phyloP scores from a whole-genome alignment of 345 rosid genomes.

The Psidium guajava region DNA sequence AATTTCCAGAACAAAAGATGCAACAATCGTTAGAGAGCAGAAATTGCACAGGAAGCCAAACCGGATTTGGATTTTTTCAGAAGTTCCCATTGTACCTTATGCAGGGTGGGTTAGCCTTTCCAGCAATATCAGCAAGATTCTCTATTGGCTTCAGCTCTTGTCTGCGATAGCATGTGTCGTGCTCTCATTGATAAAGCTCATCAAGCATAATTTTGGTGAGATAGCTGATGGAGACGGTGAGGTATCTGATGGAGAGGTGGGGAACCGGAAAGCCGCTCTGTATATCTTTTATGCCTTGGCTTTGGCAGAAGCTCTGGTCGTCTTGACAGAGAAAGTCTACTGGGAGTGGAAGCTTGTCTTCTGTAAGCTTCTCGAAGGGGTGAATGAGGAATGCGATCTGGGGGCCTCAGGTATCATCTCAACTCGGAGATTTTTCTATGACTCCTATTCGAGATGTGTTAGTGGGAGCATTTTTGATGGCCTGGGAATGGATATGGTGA shows the following conservation, averaged over 20 bases:
- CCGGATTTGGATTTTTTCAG: slow-evolving; percentile 46
- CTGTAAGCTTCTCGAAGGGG: not conserved
- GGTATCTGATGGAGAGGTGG: too few relatives aligned
- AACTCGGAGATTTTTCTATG: slow-evolving; percentile 61
- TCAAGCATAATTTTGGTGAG: slow-evolving; percentile 55
- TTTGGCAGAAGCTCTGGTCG: not conserved
- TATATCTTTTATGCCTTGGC: slow-evolving; percentile 43
- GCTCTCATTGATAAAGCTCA: slow-evolving; percentile 55
- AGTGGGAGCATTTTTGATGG: slow-evolving; percentile 77
- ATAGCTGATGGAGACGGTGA: slow-evolving; percentile 48
- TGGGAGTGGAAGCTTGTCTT: not conserved
- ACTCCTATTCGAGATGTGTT: slow-evolving; percentile 68
- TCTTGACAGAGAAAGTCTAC: not conserved
- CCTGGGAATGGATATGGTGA: slow-evolving; percentile 69
- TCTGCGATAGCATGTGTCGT: slow-evolving; percentile 56
- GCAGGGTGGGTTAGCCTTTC: slow-evolving; percentile 53
- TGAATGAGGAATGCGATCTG: not conserved
- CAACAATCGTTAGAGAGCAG: not conserved
- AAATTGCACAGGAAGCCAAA: slow-evolving; percentile 15
- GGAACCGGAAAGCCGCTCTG: slow-evolving; percentile 51
- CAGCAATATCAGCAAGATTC: slow-evolving; percentile 47
- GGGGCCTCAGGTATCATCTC: slow-evolving; percentile 36
- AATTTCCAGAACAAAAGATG: slow-evolving; percentile 1
- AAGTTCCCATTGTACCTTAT: slow-evolving; percentile 64
- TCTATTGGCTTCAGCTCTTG: slow-evolving; percentile 73